phyloP scores from a whole-genome alignment of 192 early-diverging fungal genomes.

The Coemansia sp. region DNA sequence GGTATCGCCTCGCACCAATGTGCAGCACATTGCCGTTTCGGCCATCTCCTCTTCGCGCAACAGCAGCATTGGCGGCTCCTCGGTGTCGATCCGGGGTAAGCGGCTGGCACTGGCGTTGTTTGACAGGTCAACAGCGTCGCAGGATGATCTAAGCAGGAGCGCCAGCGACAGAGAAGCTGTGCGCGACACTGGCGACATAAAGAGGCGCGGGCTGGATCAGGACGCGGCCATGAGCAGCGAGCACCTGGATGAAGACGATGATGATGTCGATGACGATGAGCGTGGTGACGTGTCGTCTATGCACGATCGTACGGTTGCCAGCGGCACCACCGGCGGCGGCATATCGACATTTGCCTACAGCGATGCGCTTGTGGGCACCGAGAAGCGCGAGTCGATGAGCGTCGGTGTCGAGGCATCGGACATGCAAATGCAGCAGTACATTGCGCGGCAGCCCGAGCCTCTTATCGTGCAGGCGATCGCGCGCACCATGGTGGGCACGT shows the following conservation, averaged over 20 bases:
- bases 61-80: constrained; percentile 17
- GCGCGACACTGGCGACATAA: constrained; percentile 10
- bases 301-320: constrained; percentile 5
- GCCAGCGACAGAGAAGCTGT: constrained; percentile 20
- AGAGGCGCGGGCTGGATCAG: not conserved
- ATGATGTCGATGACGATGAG: constrained; percentile 2
- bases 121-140: constrained; percentile 14
- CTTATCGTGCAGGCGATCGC: constrained; percentile 71
- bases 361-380: not conserved
- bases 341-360: not conserved
- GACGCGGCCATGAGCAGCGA: not conserved
- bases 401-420: constrained; percentile 26
- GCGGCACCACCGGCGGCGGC: not conserved
- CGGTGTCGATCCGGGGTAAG: constrained; percentile 7
- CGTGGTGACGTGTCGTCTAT: not conserved
- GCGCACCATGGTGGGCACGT: constrained; percentile 79
- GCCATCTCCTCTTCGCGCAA: constrained; percentile 20
- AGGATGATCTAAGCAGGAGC: constrained; percentile 1
- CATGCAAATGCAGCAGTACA: constrained; percentile 20
- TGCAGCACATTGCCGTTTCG: constrained; percentile 34
- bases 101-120: constrained; percentile 5
- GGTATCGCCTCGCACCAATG: constrained; percentile 50
- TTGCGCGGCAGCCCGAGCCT: constrained; percentile 57
- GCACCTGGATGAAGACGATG: constrained; percentile 2
- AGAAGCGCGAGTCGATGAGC: constrained; percentile 25